These are phyloP conservation scores for Tephrocybe sp. DNA, from an alignment of 768 basidiomycete species.

Conservation along the genomic window DNA sequence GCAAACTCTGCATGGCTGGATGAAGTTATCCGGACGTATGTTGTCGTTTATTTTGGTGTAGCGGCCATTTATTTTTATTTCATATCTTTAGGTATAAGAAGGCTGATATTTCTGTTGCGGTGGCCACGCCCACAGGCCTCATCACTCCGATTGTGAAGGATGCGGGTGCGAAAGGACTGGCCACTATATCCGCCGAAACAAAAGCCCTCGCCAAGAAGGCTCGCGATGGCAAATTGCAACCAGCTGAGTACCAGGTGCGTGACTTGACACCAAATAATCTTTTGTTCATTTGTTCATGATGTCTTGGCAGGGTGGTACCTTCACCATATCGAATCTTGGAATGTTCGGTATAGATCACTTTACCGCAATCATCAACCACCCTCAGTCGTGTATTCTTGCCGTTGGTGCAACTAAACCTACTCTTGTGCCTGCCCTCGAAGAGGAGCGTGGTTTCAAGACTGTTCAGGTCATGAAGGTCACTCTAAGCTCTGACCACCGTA, in stretches of 20 bases:
- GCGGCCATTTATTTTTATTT: neutral
- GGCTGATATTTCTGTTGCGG: slow-evolving; percentile 95
- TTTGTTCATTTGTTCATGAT: neutral
- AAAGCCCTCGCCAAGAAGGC: slow-evolving; percentile 95
- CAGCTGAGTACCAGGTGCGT: slow-evolving; percentile 90
- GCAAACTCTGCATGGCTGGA: slow-evolving; percentile 98
- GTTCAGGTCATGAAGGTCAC: slow-evolving; percentile 94
- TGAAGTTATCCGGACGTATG: slow-evolving; percentile 92
- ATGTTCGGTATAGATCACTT: slow-evolving; percentile 97
- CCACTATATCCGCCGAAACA: slow-evolving; percentile 88
- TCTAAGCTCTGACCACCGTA: slow-evolving; percentile 91
- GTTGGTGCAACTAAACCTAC: slow-evolving; percentile 87
- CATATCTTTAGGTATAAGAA: slow-evolving; percentile 82
- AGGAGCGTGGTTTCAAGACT: slow-evolving; percentile 94
- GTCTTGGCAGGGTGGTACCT: slow-evolving; percentile 79
- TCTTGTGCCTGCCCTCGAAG: slow-evolving; percentile 82
- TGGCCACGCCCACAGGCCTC: slow-evolving; percentile 92
- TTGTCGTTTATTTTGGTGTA: slow-evolving; percentile 7
- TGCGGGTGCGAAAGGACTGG: slow-evolving; percentile 89
- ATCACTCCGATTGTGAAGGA: slow-evolving; percentile 98
- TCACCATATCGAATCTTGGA: slow-evolving; percentile 98
- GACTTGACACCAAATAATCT: neutral
- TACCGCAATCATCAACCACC: slow-evolving; percentile 98
- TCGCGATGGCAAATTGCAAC: slow-evolving; percentile 93
- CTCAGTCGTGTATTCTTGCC: slow-evolving; percentile 97